phyloP scores from a whole-genome alignment of 257 asterid species.

The Rubia yunnanensis region DNA sequence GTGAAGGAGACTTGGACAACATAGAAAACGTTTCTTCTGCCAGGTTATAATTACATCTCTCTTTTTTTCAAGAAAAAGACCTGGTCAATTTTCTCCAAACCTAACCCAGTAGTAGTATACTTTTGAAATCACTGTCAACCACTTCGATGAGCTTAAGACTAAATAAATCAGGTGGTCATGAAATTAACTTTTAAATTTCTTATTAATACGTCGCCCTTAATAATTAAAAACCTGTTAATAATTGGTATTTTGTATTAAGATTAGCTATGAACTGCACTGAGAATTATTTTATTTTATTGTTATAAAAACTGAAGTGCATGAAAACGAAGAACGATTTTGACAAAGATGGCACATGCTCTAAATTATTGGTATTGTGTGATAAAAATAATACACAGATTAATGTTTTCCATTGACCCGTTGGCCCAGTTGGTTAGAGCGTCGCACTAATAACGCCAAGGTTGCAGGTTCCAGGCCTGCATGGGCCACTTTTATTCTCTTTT shows the following conservation, averaged over 20 bases:
- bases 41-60: not conserved
- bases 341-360: too few relatives aligned
- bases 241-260: not conserved
- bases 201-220: not conserved
- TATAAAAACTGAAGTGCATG: not conserved
- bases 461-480: slow-evolving; percentile 38
- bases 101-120: slow-evolving; percentile 4
- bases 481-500: slow-evolving; percentile 13
- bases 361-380: too few relatives aligned
- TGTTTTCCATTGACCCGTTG: slow-evolving; percentile 8
- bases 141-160: not conserved
- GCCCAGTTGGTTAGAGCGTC: slow-evolving; percentile 32
- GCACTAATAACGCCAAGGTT: slow-evolving; percentile 40
- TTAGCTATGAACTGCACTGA: not conserved
- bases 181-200: not conserved
- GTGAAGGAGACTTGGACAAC: slow-evolving; percentile 1
- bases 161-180: not conserved
- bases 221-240: too few relatives aligned
- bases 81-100: slow-evolving; percentile 8
- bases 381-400: too few relatives aligned
- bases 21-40: not conserved
- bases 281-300: too few relatives aligned
- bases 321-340: too few relatives aligned
- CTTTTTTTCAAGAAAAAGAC: not conserved
- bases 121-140: slow-evolving; percentile 1